Percentiles rank a stretch among this genome's conserved stretches.
Evolutionary conservation across 192 early-diverging fungal genomes (phyloP).

Genomic region (Podochytrium sp.): DNA sequence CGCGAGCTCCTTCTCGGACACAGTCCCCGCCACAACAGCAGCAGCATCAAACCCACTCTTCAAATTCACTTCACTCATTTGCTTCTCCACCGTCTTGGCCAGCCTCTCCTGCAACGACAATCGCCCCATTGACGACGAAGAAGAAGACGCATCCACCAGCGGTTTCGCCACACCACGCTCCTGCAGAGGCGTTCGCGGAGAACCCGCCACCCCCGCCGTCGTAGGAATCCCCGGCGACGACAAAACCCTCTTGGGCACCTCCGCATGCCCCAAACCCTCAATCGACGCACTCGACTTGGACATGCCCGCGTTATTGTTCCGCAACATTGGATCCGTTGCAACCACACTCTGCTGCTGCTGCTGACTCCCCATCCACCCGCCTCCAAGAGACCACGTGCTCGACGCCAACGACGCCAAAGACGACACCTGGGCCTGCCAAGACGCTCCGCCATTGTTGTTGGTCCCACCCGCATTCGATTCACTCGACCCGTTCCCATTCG

Average conservation of each 20-base stretch:
- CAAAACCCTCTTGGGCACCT: too few species aligned
- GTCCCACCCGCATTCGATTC: neutral
- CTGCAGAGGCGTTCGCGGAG: too few species aligned
- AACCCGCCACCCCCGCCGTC: too few species aligned
- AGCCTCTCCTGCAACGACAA: constrained; percentile 9
- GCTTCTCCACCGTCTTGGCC: constrained; percentile 10
- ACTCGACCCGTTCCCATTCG: too few species aligned
- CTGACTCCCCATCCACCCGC: constrained; percentile 5
- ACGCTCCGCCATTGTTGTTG: neutral
- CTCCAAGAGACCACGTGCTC: neutral
- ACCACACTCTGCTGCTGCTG: neutral
- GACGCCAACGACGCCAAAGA: neutral
- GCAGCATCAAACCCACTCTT: too few species aligned
- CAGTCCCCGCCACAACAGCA: neutral
- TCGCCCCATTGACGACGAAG: too few species aligned
- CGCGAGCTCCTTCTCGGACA: neutral
- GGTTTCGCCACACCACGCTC: too few species aligned
- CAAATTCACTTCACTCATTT: constrained; percentile 30
- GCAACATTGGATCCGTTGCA: constrained; percentile 10
- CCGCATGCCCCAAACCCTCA: too few species aligned
- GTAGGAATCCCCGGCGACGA: too few species aligned
- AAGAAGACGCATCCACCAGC: too few species aligned
- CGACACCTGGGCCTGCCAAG: constrained; percentile 23
- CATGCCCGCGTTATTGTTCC: neutral
- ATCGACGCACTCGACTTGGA: neutral